A percentile compares a stretch with the other conserved stretches of the same genome.
Conservation (phyloP, 1,139 yeast genomes). For the Suhomyces kunorum region DNA sequence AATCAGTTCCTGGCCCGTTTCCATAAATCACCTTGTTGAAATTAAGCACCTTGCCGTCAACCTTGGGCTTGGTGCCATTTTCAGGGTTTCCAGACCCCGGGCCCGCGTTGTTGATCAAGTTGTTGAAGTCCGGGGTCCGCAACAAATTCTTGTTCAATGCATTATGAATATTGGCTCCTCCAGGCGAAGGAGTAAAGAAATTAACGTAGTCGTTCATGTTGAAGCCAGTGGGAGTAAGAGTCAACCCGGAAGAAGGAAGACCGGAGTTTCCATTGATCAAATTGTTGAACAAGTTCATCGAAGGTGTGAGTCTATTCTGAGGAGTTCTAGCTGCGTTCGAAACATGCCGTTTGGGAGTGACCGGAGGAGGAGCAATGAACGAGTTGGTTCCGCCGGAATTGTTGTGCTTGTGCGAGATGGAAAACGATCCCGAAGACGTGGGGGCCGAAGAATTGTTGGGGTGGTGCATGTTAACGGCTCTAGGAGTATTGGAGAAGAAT, state of each 20-base stretch:
- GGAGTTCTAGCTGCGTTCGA: conserved; percentile 40
- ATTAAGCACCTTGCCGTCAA: conserved; percentile 49
- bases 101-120: conserved; percentile 23
- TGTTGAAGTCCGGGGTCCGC: conserved; percentile 47
- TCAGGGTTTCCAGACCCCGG: conserved; percentile 5
- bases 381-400: conserved; percentile 13
- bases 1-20: conserved; percentile 15
- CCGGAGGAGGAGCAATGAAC: conserved; percentile 47
- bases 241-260: conserved; percentile 47
- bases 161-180: conserved; percentile 25
- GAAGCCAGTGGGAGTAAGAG: conserved; percentile 67
- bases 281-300: conserved; percentile 36
- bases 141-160: conserved; percentile 31
- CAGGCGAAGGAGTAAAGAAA: conserved; percentile 75
- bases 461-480: conserved; percentile 15
- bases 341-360: conserved; percentile 47
- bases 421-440: conserved; percentile 17
- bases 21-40: conserved; percentile 42
- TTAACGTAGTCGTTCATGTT: conserved; percentile 82
- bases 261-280: conserved; percentile 27
- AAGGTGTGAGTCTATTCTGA: conserved; percentile 47
- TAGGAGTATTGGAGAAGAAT: conserved; percentile 39
- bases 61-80: conserved; percentile 29
- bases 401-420: conserved; percentile 14
- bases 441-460: conserved; percentile 18